Percentiles rank a stretch among this genome's conserved stretches.
Evolutionary conservation across 1,284 basidiomycete genomes (phyloP).

Genomic region (Xerocomus amazonicus): DNA sequence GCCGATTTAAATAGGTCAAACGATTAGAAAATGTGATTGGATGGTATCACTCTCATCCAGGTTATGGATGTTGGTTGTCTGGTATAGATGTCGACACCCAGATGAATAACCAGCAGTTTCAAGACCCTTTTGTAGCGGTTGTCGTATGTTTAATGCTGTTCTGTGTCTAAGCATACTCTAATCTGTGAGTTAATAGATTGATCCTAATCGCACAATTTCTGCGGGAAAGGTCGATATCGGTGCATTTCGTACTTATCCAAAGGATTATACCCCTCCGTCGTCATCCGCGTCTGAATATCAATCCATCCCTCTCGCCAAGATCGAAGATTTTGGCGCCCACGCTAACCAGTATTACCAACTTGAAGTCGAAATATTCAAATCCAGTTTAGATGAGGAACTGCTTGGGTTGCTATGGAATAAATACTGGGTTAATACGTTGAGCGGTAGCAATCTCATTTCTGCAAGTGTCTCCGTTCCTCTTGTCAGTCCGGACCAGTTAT

Average conservation of each 20-base stretch:
- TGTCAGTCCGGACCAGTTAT: not conserved
- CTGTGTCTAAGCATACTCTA: not conserved
- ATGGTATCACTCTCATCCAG: slow-evolving; percentile 99
- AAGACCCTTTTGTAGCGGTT: slow-evolving; percentile 96
- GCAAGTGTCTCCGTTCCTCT: slow-evolving; percentile 47
- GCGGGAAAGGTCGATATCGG: slow-evolving; percentile 98
- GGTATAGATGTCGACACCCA: slow-evolving; percentile 97
- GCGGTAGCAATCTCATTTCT: slow-evolving; percentile 86
- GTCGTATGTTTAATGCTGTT: slow-evolving; percentile 62
- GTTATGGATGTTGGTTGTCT: slow-evolving; percentile 96
- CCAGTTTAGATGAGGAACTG: slow-evolving; percentile 79
- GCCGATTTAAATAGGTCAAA: slow-evolving; percentile 56
- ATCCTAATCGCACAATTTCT: slow-evolving; percentile 97
- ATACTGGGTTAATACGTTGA: slow-evolving; percentile 97
- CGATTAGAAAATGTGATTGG: slow-evolving; percentile 88
- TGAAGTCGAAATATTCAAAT: slow-evolving; percentile 95
- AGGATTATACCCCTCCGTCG: slow-evolving; percentile 81
- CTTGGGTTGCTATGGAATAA: slow-evolving; percentile 96
- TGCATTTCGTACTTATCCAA: slow-evolving; percentile 95
- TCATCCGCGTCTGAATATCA: slow-evolving; percentile 81
- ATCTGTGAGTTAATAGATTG: slow-evolving; percentile 59
- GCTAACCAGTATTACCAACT: slow-evolving; percentile 96
- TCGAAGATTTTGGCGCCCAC: slow-evolving; percentile 97
- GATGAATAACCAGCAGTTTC: slow-evolving; percentile 89
- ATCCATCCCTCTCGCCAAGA: slow-evolving; percentile 90